Conservation (phyloP, 2,329 filamentous ascomycete genomes). For the Cytospora piceicola region DNA sequence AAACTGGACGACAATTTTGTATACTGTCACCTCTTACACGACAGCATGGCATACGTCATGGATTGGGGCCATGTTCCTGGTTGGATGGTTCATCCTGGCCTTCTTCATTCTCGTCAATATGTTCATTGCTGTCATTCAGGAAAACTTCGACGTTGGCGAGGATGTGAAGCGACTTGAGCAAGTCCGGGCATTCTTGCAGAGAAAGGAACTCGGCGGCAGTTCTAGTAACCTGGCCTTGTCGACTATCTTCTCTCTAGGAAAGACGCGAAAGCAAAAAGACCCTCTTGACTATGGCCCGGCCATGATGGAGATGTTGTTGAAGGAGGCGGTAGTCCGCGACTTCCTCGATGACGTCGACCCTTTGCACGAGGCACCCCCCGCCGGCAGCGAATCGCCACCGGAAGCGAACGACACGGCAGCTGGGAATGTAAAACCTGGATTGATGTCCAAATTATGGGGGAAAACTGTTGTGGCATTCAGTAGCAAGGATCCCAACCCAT, state of each 20-base stretch:
- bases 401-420: slow-evolving; percentile 39
- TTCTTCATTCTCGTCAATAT: slow-evolving; percentile 98
- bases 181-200: slow-evolving; percentile 90
- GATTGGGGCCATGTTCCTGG: slow-evolving; percentile 89
- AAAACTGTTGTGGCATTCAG: slow-evolving; percentile 60
- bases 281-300: slow-evolving; percentile 90
- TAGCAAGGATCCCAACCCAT: slow-evolving; percentile 85
- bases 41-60: slow-evolving; percentile 73
- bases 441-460: slow-evolving; percentile 64
- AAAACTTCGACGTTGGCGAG: slow-evolving; percentile 98
- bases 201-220: slow-evolving; percentile 79
- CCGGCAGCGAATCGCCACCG: slow-evolving; percentile 42
- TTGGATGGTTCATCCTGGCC: slow-evolving; percentile 92
- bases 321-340: slow-evolving; percentile 92
- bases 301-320: slow-evolving; percentile 93
- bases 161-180: slow-evolving; percentile 97
- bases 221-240: slow-evolving; percentile 76
- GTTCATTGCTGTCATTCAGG: slow-evolving; percentile 99
- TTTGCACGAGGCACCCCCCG: slow-evolving; percentile 44
- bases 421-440: slow-evolving; percentile 57
- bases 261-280: slow-evolving; percentile 68
- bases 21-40: slow-evolving; percentile 75
- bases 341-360: slow-evolving; percentile 78
- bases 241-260: slow-evolving; percentile 67
- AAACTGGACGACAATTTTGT: slow-evolving; percentile 90